Base-by-base conservation (phyloP, 2,329 filamentous ascomycete species). In the Aspergillus hiratsukae region DNA sequence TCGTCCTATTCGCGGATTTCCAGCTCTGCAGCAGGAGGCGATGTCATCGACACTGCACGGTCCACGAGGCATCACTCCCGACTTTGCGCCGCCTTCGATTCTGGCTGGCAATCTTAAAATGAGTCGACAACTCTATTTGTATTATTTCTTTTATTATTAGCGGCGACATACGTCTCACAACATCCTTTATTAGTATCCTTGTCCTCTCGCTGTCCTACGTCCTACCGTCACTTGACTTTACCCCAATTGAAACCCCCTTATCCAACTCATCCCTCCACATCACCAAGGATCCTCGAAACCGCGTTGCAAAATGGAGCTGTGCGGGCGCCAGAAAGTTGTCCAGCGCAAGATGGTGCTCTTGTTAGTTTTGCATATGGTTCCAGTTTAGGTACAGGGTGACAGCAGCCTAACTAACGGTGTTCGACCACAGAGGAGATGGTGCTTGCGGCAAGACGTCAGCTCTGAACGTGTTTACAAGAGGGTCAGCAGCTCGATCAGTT, bases 381-480 rank as follows among this genome's bases (percentile, higher is more conserved):
- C 29, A 25, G 19, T 37, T 27, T 14, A 45, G 10, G 27, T 29
- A 48, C 27, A 28, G 14, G 53, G 41, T 28, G n/a, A n/a, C 21
- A 62, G 31, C 53, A 54, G 56, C 46, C 64, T 70, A 59, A 67
- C 60, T 45, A 17, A 27, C 23, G 11, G 21, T 8, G 11, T 7
- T 51, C 53, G 46, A 51, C 53, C 56, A 59, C 66, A 96, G 91
- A 72, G 93, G 93, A 68, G 93, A 97, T 74, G 93, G 93, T 82
- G 93, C 93, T 66, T 95, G 89, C 76, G 93, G 93, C 72, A 99
- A 99, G 83, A 99, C 94, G 54, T 97, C 92, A 63, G 78, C 97
- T 70, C 79, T 99, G 68, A 99, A 99, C 74, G 94, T 99, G 74
- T 99, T 99, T 78, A 99, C 94, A 65, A 87, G 93, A 88, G 93